Evolutionary conservation across 164 flowering plant genomes (phyloP).

Genomic region (Hamamelis virginiana): DNA sequence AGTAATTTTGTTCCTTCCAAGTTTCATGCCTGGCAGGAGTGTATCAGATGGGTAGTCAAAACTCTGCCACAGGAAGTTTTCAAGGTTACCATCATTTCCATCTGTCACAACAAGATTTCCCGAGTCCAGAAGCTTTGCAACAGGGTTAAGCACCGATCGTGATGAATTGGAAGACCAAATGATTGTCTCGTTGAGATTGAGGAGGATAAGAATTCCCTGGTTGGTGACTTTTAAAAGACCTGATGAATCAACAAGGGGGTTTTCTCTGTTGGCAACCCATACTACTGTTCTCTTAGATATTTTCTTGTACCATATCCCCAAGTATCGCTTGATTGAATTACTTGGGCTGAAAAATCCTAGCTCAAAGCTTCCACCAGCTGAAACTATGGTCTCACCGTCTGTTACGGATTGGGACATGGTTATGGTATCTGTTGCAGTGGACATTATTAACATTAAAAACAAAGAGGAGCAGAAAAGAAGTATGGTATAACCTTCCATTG

Average conservation of each 20-base stretch:
- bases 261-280: slow-evolving; percentile 28
- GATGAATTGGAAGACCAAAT: slow-evolving; percentile 28
- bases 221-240: slow-evolving; percentile 10
- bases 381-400: slow-evolving; percentile 16
- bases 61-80: slow-evolving; percentile 42
- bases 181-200: not conserved
- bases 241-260: slow-evolving; percentile 10
- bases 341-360: slow-evolving; percentile 24
- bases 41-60: slow-evolving; percentile 43
- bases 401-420: not conserved
- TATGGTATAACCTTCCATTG: not conserved
- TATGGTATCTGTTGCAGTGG: slow-evolving; percentile 2
- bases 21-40: slow-evolving; percentile 20
- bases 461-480: slow-evolving; percentile 1
- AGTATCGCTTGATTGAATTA: slow-evolving; percentile 8
- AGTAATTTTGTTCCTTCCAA: not conserved
- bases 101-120: slow-evolving; percentile 33
- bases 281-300: slow-evolving; percentile 5
- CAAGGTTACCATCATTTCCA: not conserved
- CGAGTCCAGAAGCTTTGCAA: slow-evolving; percentile 24
- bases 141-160: not conserved
- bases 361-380: slow-evolving; percentile 15
- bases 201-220: slow-evolving; percentile 7
- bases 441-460: not conserved
- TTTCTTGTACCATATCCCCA: slow-evolving; percentile 22